Percentiles rank a stretch among this genome's conserved stretches.
Evolutionary conservation across 805 yeast genomes (phyloP).

Genomic region (Metschnikowia colocasiae): DNA sequence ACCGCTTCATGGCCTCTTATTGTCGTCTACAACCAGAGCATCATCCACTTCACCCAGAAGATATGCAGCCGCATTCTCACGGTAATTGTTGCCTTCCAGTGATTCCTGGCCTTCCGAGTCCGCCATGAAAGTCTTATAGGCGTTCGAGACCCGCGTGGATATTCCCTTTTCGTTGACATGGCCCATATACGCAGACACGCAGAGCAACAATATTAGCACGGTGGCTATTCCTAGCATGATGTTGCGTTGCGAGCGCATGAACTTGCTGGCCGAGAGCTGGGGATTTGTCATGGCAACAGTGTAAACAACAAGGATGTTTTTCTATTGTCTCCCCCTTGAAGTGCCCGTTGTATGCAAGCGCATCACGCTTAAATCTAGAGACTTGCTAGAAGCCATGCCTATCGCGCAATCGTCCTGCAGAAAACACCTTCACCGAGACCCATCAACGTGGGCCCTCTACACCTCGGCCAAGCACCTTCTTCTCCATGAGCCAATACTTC

Average conservation of each 20-base stretch:
- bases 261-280: conserved; percentile 21
- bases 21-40: neutral
- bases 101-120: neutral
- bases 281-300: conserved; percentile 1
- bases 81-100: neutral
- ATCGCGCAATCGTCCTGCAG: conserved; percentile 3
- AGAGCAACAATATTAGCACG: conserved; percentile 22
- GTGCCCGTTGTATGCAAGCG: neutral
- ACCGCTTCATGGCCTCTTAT: neutral
- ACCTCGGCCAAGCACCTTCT: too few species aligned
- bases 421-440: neutral
- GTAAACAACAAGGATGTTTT: neutral
- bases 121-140: conserved; percentile 8
- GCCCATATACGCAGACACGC: conserved; percentile 28
- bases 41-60: neutral
- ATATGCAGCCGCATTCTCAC: neutral
- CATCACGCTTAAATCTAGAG: neutral
- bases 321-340: neutral
- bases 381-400: too few species aligned
- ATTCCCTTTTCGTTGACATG: conserved; percentile 20
- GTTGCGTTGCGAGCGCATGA: conserved; percentile 33
- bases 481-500: conserved; percentile 7
- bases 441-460: neutral
- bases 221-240: conserved; percentile 23
- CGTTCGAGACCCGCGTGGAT: conserved; percentile 1